Conservation (phyloP, 2,329 filamentous ascomycete genomes). For the Fusarium subglutinans region DNA sequence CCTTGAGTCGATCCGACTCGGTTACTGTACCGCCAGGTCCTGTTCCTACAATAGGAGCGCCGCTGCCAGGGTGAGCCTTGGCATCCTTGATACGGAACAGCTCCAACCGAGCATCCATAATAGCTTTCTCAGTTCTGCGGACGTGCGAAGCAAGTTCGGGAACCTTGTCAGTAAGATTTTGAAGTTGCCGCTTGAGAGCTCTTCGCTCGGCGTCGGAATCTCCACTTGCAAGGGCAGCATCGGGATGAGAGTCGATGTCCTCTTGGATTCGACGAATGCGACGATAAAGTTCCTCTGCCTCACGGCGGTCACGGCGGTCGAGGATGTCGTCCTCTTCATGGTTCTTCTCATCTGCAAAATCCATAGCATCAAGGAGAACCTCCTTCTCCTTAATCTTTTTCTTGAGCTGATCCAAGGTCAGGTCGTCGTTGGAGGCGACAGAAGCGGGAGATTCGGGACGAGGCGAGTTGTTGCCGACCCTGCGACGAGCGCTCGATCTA, state of each 20-base stretch:
- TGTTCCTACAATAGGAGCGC: slow-evolving; percentile 85
- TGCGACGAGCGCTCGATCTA: slow-evolving; percentile 89
- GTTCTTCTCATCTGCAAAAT: slow-evolving; percentile 92
- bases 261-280: slow-evolving; percentile 92
- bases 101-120: slow-evolving; percentile 90
- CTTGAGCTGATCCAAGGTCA: slow-evolving; percentile 85
- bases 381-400: slow-evolving; percentile 97
- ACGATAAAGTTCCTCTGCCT: slow-evolving; percentile 93
- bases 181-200: slow-evolving; percentile 86
- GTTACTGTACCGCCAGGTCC: slow-evolving; percentile 91
- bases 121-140: slow-evolving; percentile 87
- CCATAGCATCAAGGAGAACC: slow-evolving; percentile 92
- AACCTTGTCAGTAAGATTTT: slow-evolving; percentile 86
- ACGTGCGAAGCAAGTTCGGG: slow-evolving; percentile 94
- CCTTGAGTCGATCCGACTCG: slow-evolving; percentile 93
- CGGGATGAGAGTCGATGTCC: slow-evolving; percentile 92
- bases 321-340: slow-evolving; percentile 91
- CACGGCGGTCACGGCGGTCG: slow-evolving; percentile 87
- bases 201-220: slow-evolving; percentile 91
- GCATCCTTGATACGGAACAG: slow-evolving; percentile 93
- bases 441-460: slow-evolving; percentile 80
- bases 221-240: slow-evolving; percentile 71
- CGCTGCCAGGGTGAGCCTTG: slow-evolving; percentile 86
- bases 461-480: slow-evolving; percentile 81
- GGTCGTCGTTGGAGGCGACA: slow-evolving; percentile 78